Evolutionary conservation across 768 basidiomycete genomes (phyloP).

Genomic region (Mycena sanguinolenta): DNA sequence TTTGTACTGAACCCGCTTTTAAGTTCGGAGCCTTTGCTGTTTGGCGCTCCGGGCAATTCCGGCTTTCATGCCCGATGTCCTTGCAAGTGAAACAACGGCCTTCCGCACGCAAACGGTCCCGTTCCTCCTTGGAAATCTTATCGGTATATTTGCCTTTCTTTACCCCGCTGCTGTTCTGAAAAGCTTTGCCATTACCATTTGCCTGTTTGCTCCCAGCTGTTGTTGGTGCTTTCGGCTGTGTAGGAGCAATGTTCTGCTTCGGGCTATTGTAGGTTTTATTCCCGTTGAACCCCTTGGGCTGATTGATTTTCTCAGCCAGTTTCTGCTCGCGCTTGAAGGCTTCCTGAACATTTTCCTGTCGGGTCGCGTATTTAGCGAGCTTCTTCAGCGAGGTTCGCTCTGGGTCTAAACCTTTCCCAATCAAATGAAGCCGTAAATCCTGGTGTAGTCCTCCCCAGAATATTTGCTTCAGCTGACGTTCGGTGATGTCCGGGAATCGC

Average conservation of each 20-base stretch:
- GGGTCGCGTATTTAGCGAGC: background rate
- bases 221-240: background rate
- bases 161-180: background rate
- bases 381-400: background rate
- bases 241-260: background rate
- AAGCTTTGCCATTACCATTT: background rate
- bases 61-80: conserved; percentile 38
- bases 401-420: background rate
- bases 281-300: background rate
- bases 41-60: no score
- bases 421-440: background rate
- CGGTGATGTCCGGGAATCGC: background rate
- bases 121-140: conserved; percentile 27
- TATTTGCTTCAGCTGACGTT: background rate
- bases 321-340: conserved; percentile 1
- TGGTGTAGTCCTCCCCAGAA: background rate
- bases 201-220: background rate
- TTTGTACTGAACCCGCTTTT: no score
- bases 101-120: conserved; percentile 28
- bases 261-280: background rate
- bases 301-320: background rate
- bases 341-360: conserved; percentile 10
- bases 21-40: no score
- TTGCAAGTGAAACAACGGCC: conserved; percentile 40
- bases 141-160: conserved; percentile 15